These are phyloP conservation scores for Leucocoprinus birnbaumii DNA, from an alignment of 768 basidiomycete species.

Conservation along the genomic window DNA sequence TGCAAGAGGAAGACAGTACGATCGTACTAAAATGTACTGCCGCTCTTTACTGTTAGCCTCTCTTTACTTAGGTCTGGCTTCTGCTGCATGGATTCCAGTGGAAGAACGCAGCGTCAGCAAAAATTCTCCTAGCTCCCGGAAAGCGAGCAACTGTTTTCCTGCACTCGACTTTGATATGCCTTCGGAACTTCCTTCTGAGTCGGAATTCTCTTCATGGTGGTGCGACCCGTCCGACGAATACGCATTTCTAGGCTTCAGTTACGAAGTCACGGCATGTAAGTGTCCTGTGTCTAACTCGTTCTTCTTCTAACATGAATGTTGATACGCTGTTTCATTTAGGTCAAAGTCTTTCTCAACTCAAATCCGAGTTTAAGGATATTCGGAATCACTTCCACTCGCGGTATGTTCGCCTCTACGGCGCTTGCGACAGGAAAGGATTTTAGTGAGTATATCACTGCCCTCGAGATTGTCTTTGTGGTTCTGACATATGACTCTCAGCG, in stretches of 20 bases:
- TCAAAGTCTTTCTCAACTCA: slow-evolving; percentile 41
- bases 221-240: slow-evolving; percentile 53
- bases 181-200: slow-evolving; percentile 25
- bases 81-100: neutral
- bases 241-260: slow-evolving; percentile 65
- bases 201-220: slow-evolving; percentile 43
- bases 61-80: neutral
- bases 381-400: slow-evolving; percentile 47
- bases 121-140: neutral
- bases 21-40: neutral
- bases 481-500: slow-evolving; percentile 17
- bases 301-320: neutral
- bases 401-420: slow-evolving; percentile 47
- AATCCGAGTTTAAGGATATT: slow-evolving; percentile 51
- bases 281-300: slow-evolving; percentile 1
- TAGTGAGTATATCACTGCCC: slow-evolving; percentile 23
- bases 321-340: slow-evolving; percentile 26
- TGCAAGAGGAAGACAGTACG: neutral
- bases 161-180: slow-evolving; percentile 48
- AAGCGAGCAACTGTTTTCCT: slow-evolving; percentile 24
- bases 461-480: neutral
- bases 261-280: slow-evolving; percentile 57
- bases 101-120: neutral
- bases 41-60: neutral
- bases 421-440: slow-evolving; percentile 32